These are phyloP conservation scores for Cladosporium halotolerans DNA, from an alignment of 2,329 filamentous ascomycete genomes.

Conservation along the genomic window DNA sequence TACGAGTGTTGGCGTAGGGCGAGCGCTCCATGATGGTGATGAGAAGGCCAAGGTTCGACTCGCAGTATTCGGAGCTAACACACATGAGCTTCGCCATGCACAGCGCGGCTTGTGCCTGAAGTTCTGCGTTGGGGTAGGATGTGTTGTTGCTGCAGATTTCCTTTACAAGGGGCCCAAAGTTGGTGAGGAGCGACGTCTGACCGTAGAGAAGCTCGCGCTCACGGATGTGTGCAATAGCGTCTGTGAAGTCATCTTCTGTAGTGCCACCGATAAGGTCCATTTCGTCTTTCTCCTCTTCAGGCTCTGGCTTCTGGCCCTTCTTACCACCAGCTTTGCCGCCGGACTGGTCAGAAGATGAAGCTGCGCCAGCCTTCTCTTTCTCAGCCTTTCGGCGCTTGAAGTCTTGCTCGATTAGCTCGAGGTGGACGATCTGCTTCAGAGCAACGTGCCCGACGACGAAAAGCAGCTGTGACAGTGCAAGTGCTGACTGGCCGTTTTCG, in stretches of 20 bases:
- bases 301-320: constrained; percentile 48
- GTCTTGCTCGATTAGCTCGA: constrained; percentile 94
- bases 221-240: constrained; percentile 76
- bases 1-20: constrained; percentile 83
- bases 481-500: constrained; percentile 38
- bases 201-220: constrained; percentile 81
- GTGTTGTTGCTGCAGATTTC: constrained; percentile 96
- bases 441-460: constrained; percentile 96
- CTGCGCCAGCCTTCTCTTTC: constrained; percentile 59
- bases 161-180: constrained; percentile 84
- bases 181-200: constrained; percentile 73
- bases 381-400: constrained; percentile 95
- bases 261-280: constrained; percentile 95
- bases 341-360: constrained; percentile 30
- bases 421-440: constrained; percentile 97
- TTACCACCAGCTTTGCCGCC: constrained; percentile 33
- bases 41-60: constrained; percentile 81
- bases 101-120: constrained; percentile 88
- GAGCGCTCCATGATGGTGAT: constrained; percentile 98
- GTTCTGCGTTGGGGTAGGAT: constrained; percentile 77
- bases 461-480: constrained; percentile 79
- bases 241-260: constrained; percentile 87
- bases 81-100: constrained; percentile 99
- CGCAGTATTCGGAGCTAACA: constrained; percentile 93
- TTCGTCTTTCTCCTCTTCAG: constrained; percentile 67